Base-by-base conservation (phyloP, 2,329 filamentous ascomycete species). In the Achaetomium macrosporum region DNA sequence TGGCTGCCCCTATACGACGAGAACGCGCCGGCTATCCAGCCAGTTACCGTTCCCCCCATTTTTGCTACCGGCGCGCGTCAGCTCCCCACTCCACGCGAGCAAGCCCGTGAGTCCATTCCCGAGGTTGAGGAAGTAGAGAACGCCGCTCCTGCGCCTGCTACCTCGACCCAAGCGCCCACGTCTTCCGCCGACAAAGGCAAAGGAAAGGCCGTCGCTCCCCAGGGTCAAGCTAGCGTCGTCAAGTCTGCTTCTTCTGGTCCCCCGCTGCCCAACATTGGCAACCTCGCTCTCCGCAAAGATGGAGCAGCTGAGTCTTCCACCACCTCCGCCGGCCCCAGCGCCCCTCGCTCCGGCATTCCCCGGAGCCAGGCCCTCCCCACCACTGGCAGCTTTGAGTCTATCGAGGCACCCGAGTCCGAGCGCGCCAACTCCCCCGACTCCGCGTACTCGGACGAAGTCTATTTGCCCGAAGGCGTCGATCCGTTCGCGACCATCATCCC, bases 1-100 rank as follows among this genome's bases (percentile, higher is more conserved):
- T 59, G 54, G 52, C 51, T 57, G 33, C 17, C 56, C 4, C 47
- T 58, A 6, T 35, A 51, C 37, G 44, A 57, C 42, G 44, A 53
- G 15, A 44, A 48, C 8, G 53, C 42, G 2, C 45, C 46, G 20
- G 43, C 46, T 17, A 16, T 55, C 19, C 33, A 41, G 9, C 42
- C 52, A 7, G 39, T 47, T 17, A 17, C 45, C 16, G 7, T 48
- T 6, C 54, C 51, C 1, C 37, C 43, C 2, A 2, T 50, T 16
- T 5, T 19, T 12, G 10, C 39, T 35, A 8, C 15, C 11, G 15
- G 25, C 17, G 9, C 29, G 15, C 49, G 49, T 12, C n/a, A 19
- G 19, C 48, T 55, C 17, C 43, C 47, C 25, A 47, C 29, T 25
- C 44, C 52, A 13, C 39, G 13, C 15, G 25, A 43, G 20, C 6